Base-by-base conservation (phyloP, 228 moss, liverwort and hornwort genomes). In the Sphagnum magellanicum region DNA sequence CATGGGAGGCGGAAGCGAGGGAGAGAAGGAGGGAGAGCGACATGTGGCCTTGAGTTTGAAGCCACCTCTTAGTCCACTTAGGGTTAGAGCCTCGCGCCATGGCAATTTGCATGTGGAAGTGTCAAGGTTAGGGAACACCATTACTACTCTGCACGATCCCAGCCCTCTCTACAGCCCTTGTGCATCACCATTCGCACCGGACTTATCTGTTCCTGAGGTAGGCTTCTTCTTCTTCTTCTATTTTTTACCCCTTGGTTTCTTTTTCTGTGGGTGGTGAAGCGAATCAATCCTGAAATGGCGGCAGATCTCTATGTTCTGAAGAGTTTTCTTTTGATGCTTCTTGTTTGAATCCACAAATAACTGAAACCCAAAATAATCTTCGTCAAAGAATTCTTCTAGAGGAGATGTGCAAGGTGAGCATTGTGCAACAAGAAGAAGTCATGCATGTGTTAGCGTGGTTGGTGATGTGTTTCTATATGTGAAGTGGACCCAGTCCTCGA, bases 21-120 rank as follows among this genome's bases (percentile, higher is more conserved):
- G 73, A 51, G 47, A 12, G 61, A 51, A 6, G 17, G 67, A 67
- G n/a, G 67, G 51, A 17, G 52, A 67, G 50, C 32, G 32, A 32
- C 32, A 32, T 32, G 32, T 32, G 32, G 32, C 32, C 3, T 32
- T 32, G 32, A 32, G 32, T 32, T 32, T 32, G 32, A 32, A 32
- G 32, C 32, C 32, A 76, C 80, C 80, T 49, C 79, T 77, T 10
- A 71, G 79, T n/a, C 69, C 69, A 60, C 77, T 82, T n/a, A 78
- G 68, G 80, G 72, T 70, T 59, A 77, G 62, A 0, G 10, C 16
- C 16, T 76, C 74, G 4, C 78, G 83, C 4, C 32, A 50, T 13
- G 67, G 83, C 10, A 74, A 78, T 47, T 48, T 87, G 71, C 83
- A 83, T 4, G 83, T 80, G 70, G 80, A 87, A 67, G 87, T 87